Conservation (phyloP, 2,329 filamentous ascomycete genomes). For the Penicillium sp. region DNA sequence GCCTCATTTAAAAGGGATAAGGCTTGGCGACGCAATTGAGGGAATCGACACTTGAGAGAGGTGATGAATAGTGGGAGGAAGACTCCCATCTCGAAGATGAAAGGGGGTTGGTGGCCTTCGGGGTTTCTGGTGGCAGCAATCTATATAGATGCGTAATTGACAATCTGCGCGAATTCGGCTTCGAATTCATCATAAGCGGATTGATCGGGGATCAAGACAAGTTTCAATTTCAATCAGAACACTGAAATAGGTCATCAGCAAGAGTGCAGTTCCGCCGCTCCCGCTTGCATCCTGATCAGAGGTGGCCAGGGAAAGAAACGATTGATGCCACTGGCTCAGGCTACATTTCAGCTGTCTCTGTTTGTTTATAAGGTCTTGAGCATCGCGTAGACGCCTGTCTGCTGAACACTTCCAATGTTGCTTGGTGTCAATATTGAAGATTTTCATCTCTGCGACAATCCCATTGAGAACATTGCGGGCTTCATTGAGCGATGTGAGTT, state of each 20-base stretch:
- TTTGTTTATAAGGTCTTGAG: not conserved
- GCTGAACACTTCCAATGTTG: not conserved
- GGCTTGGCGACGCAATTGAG: slow-evolving; percentile 14
- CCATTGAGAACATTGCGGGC: slow-evolving; percentile 14
- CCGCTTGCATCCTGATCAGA: not conserved
- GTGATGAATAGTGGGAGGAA: slow-evolving; percentile 23
- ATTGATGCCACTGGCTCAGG: slow-evolving; percentile 7
- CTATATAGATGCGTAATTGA: slow-evolving; percentile 10
- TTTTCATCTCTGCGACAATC: slow-evolving; percentile 18
- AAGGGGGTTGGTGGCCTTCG: slow-evolving; percentile 16
- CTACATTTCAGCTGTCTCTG: slow-evolving; percentile 1
- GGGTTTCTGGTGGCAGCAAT: slow-evolving; percentile 9
- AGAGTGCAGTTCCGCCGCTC: not conserved
- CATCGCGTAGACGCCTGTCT: not conserved
- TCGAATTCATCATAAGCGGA: slow-evolving; percentile 14
- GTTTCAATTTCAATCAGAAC: slow-evolving; percentile 17
- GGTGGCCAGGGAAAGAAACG: not conserved
- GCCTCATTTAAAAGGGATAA: slow-evolving; percentile 12
- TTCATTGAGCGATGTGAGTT: slow-evolving; percentile 7
- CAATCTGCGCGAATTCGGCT: slow-evolving; percentile 13
- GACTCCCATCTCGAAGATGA: slow-evolving; percentile 21
- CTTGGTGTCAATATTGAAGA: slow-evolving; percentile 12
- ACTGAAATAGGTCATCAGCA: slow-evolving; percentile 18
- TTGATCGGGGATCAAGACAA: slow-evolving; percentile 10
- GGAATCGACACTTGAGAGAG: slow-evolving; percentile 15